Evolutionary conservation across 192 early-diverging fungal species (phyloP).

Genomic region (Coemansia sp.): DNA sequence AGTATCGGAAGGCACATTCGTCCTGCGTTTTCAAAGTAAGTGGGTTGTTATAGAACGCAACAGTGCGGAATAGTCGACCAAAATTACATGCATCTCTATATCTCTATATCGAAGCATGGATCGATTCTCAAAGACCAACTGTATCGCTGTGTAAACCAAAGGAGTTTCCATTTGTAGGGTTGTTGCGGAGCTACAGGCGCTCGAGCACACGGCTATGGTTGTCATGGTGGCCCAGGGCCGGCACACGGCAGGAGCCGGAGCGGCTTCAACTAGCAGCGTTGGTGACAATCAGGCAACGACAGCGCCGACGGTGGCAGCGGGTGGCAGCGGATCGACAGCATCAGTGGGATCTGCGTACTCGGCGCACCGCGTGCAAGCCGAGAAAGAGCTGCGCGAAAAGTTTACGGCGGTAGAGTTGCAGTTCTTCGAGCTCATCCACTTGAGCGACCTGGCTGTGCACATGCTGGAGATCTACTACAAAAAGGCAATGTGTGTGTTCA

Average conservation of each 20-base stretch:
- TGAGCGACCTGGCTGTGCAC: conserved; percentile 90
- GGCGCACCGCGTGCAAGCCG: conserved; percentile 45
- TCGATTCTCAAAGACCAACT: too few relatives aligned
- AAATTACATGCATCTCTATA: too few relatives aligned
- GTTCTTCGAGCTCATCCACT: conserved; percentile 94
- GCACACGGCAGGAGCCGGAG: background rate
- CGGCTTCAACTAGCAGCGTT: background rate
- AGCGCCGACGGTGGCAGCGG: conserved; percentile 38
- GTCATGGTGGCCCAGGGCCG: conserved; percentile 21
- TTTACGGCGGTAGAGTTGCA: conserved; percentile 65
- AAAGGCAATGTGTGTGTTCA: conserved; percentile 79
- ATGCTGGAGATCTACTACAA: conserved; percentile 93
- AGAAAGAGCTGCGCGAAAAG: conserved; percentile 42
- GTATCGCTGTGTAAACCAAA: too few relatives aligned
- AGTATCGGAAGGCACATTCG: conserved; percentile 62
- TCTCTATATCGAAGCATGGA: too few relatives aligned
- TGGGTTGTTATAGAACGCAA: background rate
- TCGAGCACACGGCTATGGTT: conserved; percentile 39
- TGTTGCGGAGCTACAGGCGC: conserved; percentile 33
- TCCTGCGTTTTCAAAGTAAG: conserved; percentile 32
- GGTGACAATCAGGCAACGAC: conserved; percentile 1
- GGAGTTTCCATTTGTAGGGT: conserved; percentile 5
- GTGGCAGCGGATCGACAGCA: background rate
- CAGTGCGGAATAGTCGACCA: background rate
- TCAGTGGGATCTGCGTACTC: conserved; percentile 41